These are phyloP conservation scores for Candida sonorensis DNA, from an alignment of 805 yeast species.

Conservation along the genomic window DNA sequence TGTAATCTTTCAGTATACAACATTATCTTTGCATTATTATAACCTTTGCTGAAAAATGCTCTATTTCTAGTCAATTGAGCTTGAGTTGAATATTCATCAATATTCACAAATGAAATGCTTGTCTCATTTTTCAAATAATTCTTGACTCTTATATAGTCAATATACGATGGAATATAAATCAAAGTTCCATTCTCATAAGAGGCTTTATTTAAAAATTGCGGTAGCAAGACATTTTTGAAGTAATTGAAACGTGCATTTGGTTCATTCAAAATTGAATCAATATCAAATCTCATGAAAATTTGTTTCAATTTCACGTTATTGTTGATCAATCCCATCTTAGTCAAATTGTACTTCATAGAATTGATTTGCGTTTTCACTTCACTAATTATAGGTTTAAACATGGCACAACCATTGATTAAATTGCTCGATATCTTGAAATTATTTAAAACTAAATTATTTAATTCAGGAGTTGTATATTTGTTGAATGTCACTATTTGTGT, in stretches of 20 bases:
- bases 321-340: slow-evolving; percentile 24
- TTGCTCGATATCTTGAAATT: slow-evolving; percentile 39
- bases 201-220: slow-evolving; percentile 58
- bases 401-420: slow-evolving; percentile 48
- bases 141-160: slow-evolving; percentile 76
- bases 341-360: slow-evolving; percentile 42
- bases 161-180: slow-evolving; percentile 77
- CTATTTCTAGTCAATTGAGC: slow-evolving; percentile 68
- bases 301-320: slow-evolving; percentile 49
- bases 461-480: slow-evolving; percentile 74
- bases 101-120: slow-evolving; percentile 55
- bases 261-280: slow-evolving; percentile 50
- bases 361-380: slow-evolving; percentile 50
- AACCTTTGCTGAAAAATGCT: slow-evolving; percentile 49
- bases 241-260: slow-evolving; percentile 79
- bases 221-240: slow-evolving; percentile 67
- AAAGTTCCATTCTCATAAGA: slow-evolving; percentile 69
- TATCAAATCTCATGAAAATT: slow-evolving; percentile 64
- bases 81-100: slow-evolving; percentile 78
- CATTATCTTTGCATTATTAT: slow-evolving; percentile 40
- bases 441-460: slow-evolving; percentile 52
- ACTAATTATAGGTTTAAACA: slow-evolving; percentile 41
- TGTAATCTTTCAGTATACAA: slow-evolving; percentile 94
- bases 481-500: slow-evolving; percentile 76
- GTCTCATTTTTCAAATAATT: slow-evolving; percentile 61